phyloP scores from a whole-genome alignment of 2,329 filamentous ascomycete species.

The Paecilomyces niveus region DNA sequence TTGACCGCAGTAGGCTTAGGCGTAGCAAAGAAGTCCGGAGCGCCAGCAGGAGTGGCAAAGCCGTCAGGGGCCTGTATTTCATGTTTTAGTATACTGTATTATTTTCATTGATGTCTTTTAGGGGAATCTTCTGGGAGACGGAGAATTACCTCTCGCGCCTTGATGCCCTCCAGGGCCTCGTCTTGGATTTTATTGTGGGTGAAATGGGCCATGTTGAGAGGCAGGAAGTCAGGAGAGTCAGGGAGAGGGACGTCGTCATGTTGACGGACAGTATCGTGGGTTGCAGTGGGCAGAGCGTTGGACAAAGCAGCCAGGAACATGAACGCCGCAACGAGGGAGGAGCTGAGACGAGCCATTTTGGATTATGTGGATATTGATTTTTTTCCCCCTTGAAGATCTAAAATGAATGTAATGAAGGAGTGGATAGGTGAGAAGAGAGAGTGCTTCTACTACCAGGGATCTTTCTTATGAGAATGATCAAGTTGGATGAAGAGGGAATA shows the following conservation, averaged over 20 bases:
- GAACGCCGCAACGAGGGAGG: constrained; percentile 19
- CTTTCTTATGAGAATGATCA: background rate
- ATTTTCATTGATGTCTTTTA: background rate
- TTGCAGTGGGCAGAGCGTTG: constrained; percentile 18
- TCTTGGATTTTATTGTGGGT: background rate
- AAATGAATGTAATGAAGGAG: constrained; percentile 5
- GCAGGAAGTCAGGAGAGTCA: background rate
- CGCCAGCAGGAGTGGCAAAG: background rate
- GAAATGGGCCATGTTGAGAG: too few species aligned
- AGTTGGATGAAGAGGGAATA: background rate
- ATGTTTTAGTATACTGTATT: background rate
- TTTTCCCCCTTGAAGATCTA: background rate
- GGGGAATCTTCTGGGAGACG: background rate
- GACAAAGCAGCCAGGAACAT: constrained; percentile 20
- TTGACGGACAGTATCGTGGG: constrained; percentile 2
- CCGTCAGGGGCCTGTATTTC: background rate
- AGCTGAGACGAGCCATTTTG: constrained; percentile 22
- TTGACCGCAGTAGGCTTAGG: background rate
- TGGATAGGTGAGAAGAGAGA: constrained; percentile 6
- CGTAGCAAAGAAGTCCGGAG: background rate
- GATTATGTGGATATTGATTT: constrained; percentile 1
- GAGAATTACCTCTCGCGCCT: background rate
- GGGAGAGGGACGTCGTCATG: constrained; percentile 2
- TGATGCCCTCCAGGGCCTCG: background rate
- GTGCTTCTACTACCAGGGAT: background rate